Evolutionary conservation across 2,329 filamentous ascomycete species (phyloP).

Genomic region (Seiridium unicorne): DNA sequence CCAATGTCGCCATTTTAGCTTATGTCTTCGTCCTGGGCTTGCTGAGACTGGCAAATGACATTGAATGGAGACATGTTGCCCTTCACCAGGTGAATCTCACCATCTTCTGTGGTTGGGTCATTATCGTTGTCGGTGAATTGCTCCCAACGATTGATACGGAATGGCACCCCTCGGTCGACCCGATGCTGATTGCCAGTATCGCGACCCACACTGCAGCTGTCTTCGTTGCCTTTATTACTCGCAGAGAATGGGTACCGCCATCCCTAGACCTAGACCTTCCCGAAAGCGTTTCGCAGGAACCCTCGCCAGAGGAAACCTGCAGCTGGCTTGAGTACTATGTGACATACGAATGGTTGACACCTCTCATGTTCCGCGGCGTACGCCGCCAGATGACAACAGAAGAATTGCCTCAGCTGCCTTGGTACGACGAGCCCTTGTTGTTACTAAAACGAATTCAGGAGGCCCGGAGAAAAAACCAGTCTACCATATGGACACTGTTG

Average conservation of each 20-base stretch:
- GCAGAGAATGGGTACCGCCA: slow-evolving; percentile 49
- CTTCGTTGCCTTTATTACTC: slow-evolving; percentile 41
- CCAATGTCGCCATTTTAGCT: slow-evolving; percentile 32
- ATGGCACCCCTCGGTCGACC: slow-evolving; percentile 26
- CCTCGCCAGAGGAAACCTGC: slow-evolving; percentile 51
- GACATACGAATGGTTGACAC: slow-evolving; percentile 50
- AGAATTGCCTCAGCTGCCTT: slow-evolving; percentile 47
- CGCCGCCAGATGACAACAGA: slow-evolving; percentile 42
- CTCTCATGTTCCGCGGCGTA: slow-evolving; percentile 46
- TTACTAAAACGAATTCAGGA: slow-evolving; percentile 41
- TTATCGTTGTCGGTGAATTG: slow-evolving; percentile 35
- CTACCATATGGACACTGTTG: slow-evolving; percentile 44
- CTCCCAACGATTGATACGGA: slow-evolving; percentile 42
- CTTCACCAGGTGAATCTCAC: slow-evolving; percentile 50
- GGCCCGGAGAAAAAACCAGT: slow-evolving; percentile 40
- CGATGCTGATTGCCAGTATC: slow-evolving; percentile 32
- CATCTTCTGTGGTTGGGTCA: slow-evolving; percentile 32
- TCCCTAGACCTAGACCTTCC: slow-evolving; percentile 35
- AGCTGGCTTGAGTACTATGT: slow-evolving; percentile 53
- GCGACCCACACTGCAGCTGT: slow-evolving; percentile 34
- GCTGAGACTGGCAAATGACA: slow-evolving; percentile 36
- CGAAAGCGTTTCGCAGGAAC: slow-evolving; percentile 34
- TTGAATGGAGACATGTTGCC: slow-evolving; percentile 43
- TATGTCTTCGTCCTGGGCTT: slow-evolving; percentile 45
- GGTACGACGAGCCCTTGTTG: slow-evolving; percentile 54